Conservation (phyloP, 305 asterid genomes). For the Fraxinus latifolia region DNA sequence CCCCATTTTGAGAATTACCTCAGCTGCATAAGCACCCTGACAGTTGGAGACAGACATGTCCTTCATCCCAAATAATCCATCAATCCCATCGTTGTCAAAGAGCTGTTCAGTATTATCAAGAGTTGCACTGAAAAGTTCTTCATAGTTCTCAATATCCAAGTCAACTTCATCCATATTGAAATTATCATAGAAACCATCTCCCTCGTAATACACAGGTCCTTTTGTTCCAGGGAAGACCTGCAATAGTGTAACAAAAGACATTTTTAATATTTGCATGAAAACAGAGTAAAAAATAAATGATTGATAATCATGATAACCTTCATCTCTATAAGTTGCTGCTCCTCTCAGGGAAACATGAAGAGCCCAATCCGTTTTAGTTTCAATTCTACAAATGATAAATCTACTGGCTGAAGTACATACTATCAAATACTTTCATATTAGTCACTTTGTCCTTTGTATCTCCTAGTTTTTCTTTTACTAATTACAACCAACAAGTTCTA, state of each 20-base stretch:
- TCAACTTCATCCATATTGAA: conserved; percentile 57
- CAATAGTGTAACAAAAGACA: neutral
- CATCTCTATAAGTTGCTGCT: neutral
- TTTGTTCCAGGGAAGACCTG: conserved; percentile 45
- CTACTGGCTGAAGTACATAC: neutral
- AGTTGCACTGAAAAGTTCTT: conserved; percentile 48
- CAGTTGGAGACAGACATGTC: conserved; percentile 43
- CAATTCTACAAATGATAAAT: neutral
- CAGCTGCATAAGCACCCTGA: conserved; percentile 36
- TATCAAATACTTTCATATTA: neutral
- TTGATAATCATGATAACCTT: neutral
- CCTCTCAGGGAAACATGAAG: neutral
- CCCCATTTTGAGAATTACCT: conserved; percentile 34
- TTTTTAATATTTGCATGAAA: neutral
- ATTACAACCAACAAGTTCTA: neutral
- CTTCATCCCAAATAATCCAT: conserved; percentile 44
- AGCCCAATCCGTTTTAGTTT: neutral
- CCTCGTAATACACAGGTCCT: conserved; percentile 32
- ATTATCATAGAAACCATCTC: conserved; percentile 41
- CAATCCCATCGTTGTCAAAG: conserved; percentile 40
- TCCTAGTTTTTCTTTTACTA: neutral
- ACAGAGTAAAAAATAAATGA: neutral
- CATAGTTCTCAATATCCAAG: conserved; percentile 44
- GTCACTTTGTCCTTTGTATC: neutral
- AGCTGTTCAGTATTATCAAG: conserved; percentile 43